Conservation (phyloP, 768 basidiomycete genomes). For the Saitozyma podzolica region DNA sequence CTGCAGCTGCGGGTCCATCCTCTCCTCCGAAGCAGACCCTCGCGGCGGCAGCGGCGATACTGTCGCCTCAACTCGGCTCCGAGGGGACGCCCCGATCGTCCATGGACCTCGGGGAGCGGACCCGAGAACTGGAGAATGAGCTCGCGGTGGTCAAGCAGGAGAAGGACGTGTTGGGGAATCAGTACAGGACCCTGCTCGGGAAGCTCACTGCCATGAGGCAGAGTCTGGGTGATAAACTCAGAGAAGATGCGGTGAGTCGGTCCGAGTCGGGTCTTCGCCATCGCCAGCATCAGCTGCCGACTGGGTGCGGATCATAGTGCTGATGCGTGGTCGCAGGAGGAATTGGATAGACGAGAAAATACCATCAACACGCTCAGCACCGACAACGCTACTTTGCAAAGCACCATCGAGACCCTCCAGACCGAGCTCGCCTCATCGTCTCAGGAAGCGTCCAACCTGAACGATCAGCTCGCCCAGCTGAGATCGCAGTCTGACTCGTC, state of each 20-base stretch:
- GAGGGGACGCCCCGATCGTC: conserved; percentile 18
- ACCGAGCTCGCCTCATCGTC: conserved; percentile 74
- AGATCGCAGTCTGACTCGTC: conserved; percentile 50
- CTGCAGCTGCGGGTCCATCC: conserved; percentile 8
- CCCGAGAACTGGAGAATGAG: conserved; percentile 65
- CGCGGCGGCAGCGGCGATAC: conserved; percentile 5
- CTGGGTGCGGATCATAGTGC: background rate
- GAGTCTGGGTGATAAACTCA: conserved; percentile 87
- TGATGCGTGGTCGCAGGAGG: conserved; percentile 69
- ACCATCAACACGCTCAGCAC: conserved; percentile 73
- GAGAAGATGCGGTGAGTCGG: conserved; percentile 85
- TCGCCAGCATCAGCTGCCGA: background rate
- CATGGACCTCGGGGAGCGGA: conserved; percentile 18
- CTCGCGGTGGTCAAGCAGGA: conserved; percentile 75
- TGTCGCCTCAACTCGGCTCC: conserved; percentile 7
- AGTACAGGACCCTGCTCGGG: conserved; percentile 79
- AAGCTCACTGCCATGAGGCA: conserved; percentile 92
- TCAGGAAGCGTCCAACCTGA: conserved; percentile 70
- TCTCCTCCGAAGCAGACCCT: conserved; percentile 4
- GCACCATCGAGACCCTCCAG: conserved; percentile 76
- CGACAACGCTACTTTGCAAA: conserved; percentile 71
- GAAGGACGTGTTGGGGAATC: conserved; percentile 79
- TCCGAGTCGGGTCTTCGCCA: background rate
- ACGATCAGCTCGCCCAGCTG: conserved; percentile 62
- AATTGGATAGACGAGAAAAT: conserved; percentile 89